Percentiles rank a stretch among this genome's conserved stretches.
These are phyloP conservation scores for Fusarium sp. DNA, from an alignment of 2,329 filamentous ascomycete genomes.

Conservation along the genomic window DNA sequence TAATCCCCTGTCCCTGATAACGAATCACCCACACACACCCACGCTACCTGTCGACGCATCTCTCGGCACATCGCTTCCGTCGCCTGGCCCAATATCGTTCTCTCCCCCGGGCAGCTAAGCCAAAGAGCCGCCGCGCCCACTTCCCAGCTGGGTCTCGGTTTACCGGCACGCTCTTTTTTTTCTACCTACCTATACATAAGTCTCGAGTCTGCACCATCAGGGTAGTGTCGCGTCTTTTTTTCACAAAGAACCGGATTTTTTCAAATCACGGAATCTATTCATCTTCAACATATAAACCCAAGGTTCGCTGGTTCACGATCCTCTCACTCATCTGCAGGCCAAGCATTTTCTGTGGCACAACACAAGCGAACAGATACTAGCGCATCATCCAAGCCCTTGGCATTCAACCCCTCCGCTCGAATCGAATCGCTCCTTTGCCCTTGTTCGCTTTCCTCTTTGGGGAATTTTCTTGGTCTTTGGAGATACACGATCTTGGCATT, in stretches of 20 bases:
- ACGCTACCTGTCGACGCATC: conserved; percentile 24
- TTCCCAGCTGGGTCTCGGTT: conserved; percentile 6
- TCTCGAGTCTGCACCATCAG: conserved; percentile 30
- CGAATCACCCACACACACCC: conserved; percentile 18
- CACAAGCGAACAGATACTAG: conserved; percentile 10
- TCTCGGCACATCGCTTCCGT: conserved; percentile 41
- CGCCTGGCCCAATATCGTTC: conserved; percentile 18
- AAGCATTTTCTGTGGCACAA: conserved; percentile 12
- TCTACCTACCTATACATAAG: conserved; percentile 31
- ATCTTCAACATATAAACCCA: conserved; percentile 18
- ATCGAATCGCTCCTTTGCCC: conserved; percentile 33
- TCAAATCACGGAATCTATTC: not conserved
- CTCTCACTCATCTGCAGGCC: conserved; percentile 9
- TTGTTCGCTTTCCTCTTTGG: conserved; percentile 34
- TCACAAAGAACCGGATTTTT: not conserved
- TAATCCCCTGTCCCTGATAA: conserved; percentile 9
- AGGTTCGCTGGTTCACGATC: conserved; percentile 12
- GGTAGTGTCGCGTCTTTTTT: conserved; percentile 18
- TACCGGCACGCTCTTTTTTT: conserved; percentile 5
- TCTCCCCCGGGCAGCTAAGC: conserved; percentile 23
- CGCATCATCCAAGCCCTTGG: conserved; percentile 28
- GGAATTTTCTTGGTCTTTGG: conserved; percentile 31
- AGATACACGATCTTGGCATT: conserved; percentile 32
- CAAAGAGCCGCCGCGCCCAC: conserved; percentile 6
- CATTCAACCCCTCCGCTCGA: conserved; percentile 16